Evolutionary conservation across 768 basidiomycete genomes (phyloP), one percentile per base, ranked within the genome.

Genomic region (Kwoniella sp.): DNA sequence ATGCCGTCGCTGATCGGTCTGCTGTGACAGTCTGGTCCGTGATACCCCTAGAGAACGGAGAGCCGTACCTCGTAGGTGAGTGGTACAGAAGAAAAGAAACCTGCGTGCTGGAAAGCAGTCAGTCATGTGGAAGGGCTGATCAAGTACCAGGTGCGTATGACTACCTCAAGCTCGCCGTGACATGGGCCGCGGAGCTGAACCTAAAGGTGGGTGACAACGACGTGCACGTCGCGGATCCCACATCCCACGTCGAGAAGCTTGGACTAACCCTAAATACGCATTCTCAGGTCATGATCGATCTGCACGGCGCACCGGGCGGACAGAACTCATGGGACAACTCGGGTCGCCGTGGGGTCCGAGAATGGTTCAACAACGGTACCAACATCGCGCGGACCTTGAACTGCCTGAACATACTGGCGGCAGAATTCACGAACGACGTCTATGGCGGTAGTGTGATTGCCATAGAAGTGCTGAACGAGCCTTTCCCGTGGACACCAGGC

Each of bases 291-390:
- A 69, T 72, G 60, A 51, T 73, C 11, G 69, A 69, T 44, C 50
- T 73, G 10, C 71, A 73, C 38, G 71, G 71, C 36, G 71, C 68
- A 0, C 71, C 71, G 3, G 63, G 65, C 2, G 42, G 52, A 17
- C 71, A 73, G 34, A 73, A 73, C 38, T 67, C 66, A 19, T 73
- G 71, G 45, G 71, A 73, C 51, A 73, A 73, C 41, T 69, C 67
- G 53, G 71, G 71, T 8, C 23, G 58, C 2, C 56, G 65, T 17
- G 60, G 59, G 15, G 44, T 58, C 10, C 53, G 63, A 11, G 54
- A 62, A 43, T 73, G 69, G 67, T 73, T 73, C 56, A 42, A 29
- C 36, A 66, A 66, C 56, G 26, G 51, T 14, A 63, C 67, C 31
- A 69, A 71, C 41, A 45, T 62, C 22, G 36, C 52, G 11, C 63